Percentiles rank a stretch among this genome's conserved stretches.
These are phyloP conservation scores for Trichoderma atrobrunneum DNA, from an alignment of 2,329 filamentous ascomycete species.

Conservation along the genomic window DNA sequence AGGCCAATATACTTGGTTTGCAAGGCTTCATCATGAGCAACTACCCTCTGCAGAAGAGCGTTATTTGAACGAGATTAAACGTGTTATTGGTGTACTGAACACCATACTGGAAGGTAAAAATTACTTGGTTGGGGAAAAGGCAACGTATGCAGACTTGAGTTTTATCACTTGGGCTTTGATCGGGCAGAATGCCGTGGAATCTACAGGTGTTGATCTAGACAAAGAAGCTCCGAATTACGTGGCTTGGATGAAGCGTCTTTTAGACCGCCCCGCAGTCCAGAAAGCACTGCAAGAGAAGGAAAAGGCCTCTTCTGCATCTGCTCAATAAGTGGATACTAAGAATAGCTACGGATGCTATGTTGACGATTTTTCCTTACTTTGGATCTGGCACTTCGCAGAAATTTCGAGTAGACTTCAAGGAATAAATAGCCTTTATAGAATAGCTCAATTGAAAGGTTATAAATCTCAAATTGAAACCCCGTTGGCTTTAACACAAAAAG, in stretches of 20 bases:
- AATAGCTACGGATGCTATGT: neutral
- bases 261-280: neutral
- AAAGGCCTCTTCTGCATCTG: neutral
- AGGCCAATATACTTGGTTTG: neutral
- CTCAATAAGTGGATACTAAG: neutral
- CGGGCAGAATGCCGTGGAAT: neutral
- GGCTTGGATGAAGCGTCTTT: neutral
- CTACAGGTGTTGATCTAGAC: neutral
- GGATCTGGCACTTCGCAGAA: neutral
- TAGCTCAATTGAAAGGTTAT: neutral
- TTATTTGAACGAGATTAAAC: neutral
- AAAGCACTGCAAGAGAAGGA: neutral
- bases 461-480: no score
- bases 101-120: neutral
- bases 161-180: neutral
- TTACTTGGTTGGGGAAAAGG: neutral
- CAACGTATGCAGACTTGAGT: neutral
- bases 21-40: neutral
- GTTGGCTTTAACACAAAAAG: no score
- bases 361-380: neutral
- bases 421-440: neutral
- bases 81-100: neutral
- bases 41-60: neutral
- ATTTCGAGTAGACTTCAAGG: neutral
- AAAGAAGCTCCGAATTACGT: neutral